phyloP scores from a whole-genome alignment of 2,329 filamentous ascomycete species.

The Ophiostoma quercus region DNA sequence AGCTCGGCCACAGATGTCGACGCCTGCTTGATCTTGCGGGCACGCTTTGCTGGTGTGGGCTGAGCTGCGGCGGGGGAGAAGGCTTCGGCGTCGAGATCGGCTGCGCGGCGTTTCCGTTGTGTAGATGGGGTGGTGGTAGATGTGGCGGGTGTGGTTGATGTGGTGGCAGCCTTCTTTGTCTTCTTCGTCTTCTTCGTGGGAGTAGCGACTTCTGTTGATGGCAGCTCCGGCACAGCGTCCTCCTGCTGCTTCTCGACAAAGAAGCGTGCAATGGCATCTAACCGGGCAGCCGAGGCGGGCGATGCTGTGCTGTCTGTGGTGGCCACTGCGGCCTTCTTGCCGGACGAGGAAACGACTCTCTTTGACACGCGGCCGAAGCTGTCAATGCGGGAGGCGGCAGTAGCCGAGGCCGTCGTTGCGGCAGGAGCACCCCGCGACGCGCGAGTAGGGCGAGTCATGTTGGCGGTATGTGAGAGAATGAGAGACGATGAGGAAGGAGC shows the following conservation, averaged over 20 bases:
- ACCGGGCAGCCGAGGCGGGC: conserved; percentile 14
- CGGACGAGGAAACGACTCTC: conserved; percentile 25
- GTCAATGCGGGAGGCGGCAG: conserved; percentile 25
- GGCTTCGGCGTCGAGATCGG: conserved; percentile 18
- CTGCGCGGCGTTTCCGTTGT: conserved; percentile 25
- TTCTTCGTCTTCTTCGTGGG: conserved; percentile 8
- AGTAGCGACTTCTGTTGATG: conserved; percentile 30
- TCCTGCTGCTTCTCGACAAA: conserved; percentile 32
- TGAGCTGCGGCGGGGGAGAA: conserved; percentile 1
- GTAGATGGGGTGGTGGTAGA: neutral
- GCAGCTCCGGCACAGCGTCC: neutral
- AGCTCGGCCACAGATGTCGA: conserved; percentile 28
- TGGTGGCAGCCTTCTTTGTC: conserved; percentile 13
- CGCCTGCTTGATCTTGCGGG: conserved; percentile 21
- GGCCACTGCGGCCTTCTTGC: conserved; percentile 20
- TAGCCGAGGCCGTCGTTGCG: neutral
- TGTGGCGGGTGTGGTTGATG: neutral
- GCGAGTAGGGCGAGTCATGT: conserved; percentile 1
- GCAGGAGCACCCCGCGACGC: conserved; percentile 11
- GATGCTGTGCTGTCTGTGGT: conserved; percentile 27
- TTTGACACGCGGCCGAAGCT: conserved; percentile 30
- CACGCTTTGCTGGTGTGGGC: conserved; percentile 22
- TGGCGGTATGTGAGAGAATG: neutral
- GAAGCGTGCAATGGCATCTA: conserved; percentile 27
- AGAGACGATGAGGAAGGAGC: conserved; percentile 2